Evolutionary conservation across 2,329 filamentous ascomycete genomes (phyloP), one percentile per base, ranked within the genome.

Genomic region (Cladosporium sphaerospermum): DNA sequence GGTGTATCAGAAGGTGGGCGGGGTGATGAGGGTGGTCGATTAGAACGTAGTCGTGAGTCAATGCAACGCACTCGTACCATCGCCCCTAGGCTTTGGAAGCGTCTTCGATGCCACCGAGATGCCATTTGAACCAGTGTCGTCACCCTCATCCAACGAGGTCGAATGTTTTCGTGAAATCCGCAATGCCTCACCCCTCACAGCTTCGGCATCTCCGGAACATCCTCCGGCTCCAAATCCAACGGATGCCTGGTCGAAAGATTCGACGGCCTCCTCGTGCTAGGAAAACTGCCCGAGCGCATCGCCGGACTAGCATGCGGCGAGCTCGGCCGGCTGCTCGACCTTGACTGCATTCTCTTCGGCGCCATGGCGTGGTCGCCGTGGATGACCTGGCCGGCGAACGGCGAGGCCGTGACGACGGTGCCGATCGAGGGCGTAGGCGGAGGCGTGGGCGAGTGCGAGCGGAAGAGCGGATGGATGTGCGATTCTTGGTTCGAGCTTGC

Each of bases 401-500:
- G 86, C 2, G 86, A 83, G 0, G 86, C 87, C 9, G 82, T 74
- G 45, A 91, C 84, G 13, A 84, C 77, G 0, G 87, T 91, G 0
- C 85, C 84, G 0, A 85, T 83, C 0, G 84, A 86, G 1, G 79
- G 77, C 5, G 80, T 70, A 0, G 86, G 62, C 1, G 85, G 83
- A 10, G 85, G 85, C 1, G 76, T 78, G 0, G 84, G 84, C 32
- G 82, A 86, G 64, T 88, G 85, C 5, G 83, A 83, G 56, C 86
- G 78, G 73, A 90, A 90, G 2, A 90, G 76, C 7, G 86, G 86
- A 66, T 90, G 86, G 44, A 90, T 89, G 63, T 90, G 82, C 4
- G 83, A 76, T 67, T 89, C 85, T 61, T 75, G 77, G 23, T 23
- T 55, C 10, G 52, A 54, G 45, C 37, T 48, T 18, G 28, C 37